Base-by-base conservation (phyloP, 768 basidiomycete species). In the Russula griseocarnosa region DNA sequence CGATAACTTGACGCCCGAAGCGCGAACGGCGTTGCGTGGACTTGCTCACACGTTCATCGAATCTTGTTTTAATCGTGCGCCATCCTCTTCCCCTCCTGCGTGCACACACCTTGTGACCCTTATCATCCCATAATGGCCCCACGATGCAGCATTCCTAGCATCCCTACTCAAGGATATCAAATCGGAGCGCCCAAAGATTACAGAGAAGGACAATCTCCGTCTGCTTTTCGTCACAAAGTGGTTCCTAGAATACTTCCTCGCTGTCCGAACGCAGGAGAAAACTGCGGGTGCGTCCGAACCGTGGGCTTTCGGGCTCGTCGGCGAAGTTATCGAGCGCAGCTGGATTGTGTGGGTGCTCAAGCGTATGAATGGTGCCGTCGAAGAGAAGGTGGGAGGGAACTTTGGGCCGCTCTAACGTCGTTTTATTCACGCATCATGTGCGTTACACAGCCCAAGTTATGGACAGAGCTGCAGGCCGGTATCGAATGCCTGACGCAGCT, bases 401-500 rank as follows among this genome's bases (percentile, higher is more conserved):
- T n/a, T 20, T 34, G 14, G 38, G 13, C 42, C 32, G 28, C 20
- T 20, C 40, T 58, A 32, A 53, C 14, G 53, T 32, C 34, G 10
- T 6, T 42, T 42, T 2, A 44, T 22, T 50, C 18, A 64, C 22
- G 28, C 28, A 49, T 51, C 22, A 14, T 54, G 13, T 55, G 49
- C 30, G 22, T 22, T 50, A 28, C 61, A 52, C 69, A 97, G 93
- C 96, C 96, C 34, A 94, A 94, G 71, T 79, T 85, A 64, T 98
- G 94, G 94, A 91, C 86, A 30, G 95, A 97, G 72, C 79, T 98
- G 30, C 94, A 98, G 74, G 92, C 94, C 36, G 93, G 94, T 36
- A 85, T 97, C 71, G 92, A 96, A 71, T 96, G 93, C 73, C 83
- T 98, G 68, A 94, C 93, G 22, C 94, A 97, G 70, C 80, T 98